phyloP scores from a whole-genome alignment of 2,329 filamentous ascomycete species.

The Phialophora expanda region DNA sequence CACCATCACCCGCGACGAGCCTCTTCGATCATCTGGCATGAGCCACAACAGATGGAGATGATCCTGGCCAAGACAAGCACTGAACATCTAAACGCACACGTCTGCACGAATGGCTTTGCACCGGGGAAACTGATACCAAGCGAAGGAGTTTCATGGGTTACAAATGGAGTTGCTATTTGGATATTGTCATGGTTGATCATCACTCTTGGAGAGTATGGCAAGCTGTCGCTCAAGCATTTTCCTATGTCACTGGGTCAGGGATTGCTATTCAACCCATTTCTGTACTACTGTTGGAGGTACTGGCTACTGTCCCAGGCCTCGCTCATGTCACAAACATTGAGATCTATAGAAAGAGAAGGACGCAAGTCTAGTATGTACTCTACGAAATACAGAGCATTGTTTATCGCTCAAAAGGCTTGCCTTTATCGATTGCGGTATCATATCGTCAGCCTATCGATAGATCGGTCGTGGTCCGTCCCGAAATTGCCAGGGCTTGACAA shows the following conservation, averaged over 20 bases:
- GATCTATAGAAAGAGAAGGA: constrained; percentile 30
- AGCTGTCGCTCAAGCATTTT: constrained; percentile 17
- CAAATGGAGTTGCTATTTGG: constrained; percentile 16
- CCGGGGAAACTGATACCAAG: constrained; percentile 26
- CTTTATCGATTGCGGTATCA: constrained; percentile 31
- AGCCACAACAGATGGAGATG: constrained; percentile 34
- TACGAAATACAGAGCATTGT: constrained; percentile 7
- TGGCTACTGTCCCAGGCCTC: constrained; percentile 31
- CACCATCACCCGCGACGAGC: constrained; percentile 32
- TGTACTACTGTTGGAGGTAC: constrained; percentile 16
- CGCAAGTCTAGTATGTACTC: constrained; percentile 32
- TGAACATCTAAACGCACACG: constrained; percentile 4
- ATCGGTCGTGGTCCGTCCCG: background rate
- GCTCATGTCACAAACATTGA: constrained; percentile 26
- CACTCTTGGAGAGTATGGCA: constrained; percentile 26
- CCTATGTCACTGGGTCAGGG: constrained; percentile 22
- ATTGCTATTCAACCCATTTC: constrained; percentile 13
- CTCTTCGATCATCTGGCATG: constrained; percentile 31
- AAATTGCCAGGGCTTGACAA: background rate
- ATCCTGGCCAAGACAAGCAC: constrained; percentile 2
- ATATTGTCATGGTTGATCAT: constrained; percentile 5
- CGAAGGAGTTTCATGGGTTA: constrained; percentile 28
- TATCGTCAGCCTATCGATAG: constrained; percentile 33
- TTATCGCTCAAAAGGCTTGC: constrained; percentile 7
- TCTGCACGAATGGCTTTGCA: constrained; percentile 25